These are phyloP conservation scores for Aspergillus sp. DNA, from an alignment of 2,329 filamentous ascomycete species.

Conservation along the genomic window DNA sequence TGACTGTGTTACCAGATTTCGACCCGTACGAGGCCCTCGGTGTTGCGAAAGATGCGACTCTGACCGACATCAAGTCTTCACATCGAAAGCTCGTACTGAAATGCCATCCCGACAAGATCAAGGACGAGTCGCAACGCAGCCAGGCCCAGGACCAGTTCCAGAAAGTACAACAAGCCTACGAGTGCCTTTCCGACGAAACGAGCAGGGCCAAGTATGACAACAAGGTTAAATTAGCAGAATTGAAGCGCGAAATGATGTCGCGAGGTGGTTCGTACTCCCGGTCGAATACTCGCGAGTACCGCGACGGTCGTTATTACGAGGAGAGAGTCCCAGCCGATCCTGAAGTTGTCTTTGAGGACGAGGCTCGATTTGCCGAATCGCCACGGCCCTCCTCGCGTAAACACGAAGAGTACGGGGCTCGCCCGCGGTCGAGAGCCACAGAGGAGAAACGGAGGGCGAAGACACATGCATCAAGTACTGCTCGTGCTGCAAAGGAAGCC, in stretches of 20 bases:
- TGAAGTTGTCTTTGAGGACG: constrained; percentile 36
- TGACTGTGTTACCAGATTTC: constrained; percentile 37
- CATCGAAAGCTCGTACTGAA: constrained; percentile 85
- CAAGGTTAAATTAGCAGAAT: constrained; percentile 64
- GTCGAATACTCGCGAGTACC: constrained; percentile 36
- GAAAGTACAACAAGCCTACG: constrained; percentile 88
- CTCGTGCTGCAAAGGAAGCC: constrained; percentile 32
- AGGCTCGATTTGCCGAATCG: constrained; percentile 38
- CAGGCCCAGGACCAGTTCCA: constrained; percentile 86
- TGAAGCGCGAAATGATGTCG: constrained; percentile 58
- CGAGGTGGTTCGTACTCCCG: constrained; percentile 33
- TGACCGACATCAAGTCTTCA: constrained; percentile 71
- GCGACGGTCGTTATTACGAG: constrained; percentile 45
- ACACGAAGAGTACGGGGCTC: constrained; percentile 37
- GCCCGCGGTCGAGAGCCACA: constrained; percentile 30
- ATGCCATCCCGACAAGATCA: constrained; percentile 89
- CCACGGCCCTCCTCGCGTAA: constrained; percentile 40
- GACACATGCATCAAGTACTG: constrained; percentile 20
- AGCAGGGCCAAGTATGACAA: constrained; percentile 77
- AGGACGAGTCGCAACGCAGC: constrained; percentile 72
- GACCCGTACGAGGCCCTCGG: constrained; percentile 82
- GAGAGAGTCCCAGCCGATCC: constrained; percentile 40
- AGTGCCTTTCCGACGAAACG: constrained; percentile 76
- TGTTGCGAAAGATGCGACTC: constrained; percentile 68
- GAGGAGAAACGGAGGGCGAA: constrained; percentile 42